Base-by-base conservation (phyloP, 176 grass and related monocot species). In the Phyllostachys edulis region DNA sequence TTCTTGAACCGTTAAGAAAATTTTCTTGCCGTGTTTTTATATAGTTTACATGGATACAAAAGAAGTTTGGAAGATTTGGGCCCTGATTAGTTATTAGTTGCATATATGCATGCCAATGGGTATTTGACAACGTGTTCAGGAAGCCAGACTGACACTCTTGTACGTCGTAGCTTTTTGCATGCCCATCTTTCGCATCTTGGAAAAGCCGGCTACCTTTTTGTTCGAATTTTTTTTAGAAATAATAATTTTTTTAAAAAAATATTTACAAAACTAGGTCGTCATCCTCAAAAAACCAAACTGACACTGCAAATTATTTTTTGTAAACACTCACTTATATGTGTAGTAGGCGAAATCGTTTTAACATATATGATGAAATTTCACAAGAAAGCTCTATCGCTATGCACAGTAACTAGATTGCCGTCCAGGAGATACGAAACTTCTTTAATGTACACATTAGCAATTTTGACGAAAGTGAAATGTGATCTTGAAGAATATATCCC, bases 1-100 rank as follows among this genome's bases (percentile, higher is more conserved):
- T 65, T 64, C 67, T 84, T 47, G 75, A 84, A 84, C 87, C 45
- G 80, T 79, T 79, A 84, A 56, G 38, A 73, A 83, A 84, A 72
- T 84, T 67, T 88, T 88, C 36, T 39, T 65, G 38, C 26, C 46
- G 62, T 67, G 26, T 46, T 41, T 24, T 75, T 75, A 75, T 73
- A 74, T 39, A 49, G 65, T 88, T 49, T 68, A 73, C 87, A 84
- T 36, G 3, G 74, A 79, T 88, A 79, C 37, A 88, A 84, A 79
- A 77, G 49, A 79, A 44, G 11, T 26, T 72, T 65, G 3, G 20
- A 79, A 67, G 65, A 88, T 88, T 88, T 84, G 80, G 57, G 26
- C 45, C 59, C 79, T 79, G 47, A 73, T 73, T 79, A 79, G 37
- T 37, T 8, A 60, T 4, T 56, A 56, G 80, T 42, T 72, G 65